Evolutionary conservation across 2,329 filamentous ascomycete species (phyloP).

Genomic region (Xylariaceae sp.): DNA sequence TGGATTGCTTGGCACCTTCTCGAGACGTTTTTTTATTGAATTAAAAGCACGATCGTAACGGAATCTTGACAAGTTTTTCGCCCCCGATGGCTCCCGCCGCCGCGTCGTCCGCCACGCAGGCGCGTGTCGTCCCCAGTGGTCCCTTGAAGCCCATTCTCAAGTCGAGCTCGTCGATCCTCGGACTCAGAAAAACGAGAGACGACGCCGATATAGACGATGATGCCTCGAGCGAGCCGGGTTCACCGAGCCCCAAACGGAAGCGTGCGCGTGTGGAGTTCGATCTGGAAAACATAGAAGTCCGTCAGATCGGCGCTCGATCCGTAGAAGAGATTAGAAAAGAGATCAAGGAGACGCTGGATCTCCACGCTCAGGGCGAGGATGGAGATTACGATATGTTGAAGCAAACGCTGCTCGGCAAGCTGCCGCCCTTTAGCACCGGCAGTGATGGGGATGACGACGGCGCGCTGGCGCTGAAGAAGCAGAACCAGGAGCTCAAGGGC

Average conservation of each 20-base stretch:
- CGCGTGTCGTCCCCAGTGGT: slow-evolving; percentile 32
- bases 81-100: slow-evolving; percentile 24
- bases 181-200: slow-evolving; percentile 39
- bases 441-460: slow-evolving; percentile 44
- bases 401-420: slow-evolving; percentile 51
- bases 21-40: slow-evolving; percentile 2
- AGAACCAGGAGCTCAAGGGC: slow-evolving; percentile 50
- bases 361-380: slow-evolving; percentile 51
- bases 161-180: slow-evolving; percentile 40
- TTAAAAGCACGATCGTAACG: background rate
- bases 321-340: slow-evolving; percentile 52
- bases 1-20: slow-evolving; percentile 15
- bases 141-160: slow-evolving; percentile 52
- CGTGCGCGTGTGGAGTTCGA: slow-evolving; percentile 55
- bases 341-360: slow-evolving; percentile 51
- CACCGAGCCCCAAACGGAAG: slow-evolving; percentile 46
- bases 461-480: slow-evolving; percentile 30
- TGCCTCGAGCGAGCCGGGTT: slow-evolving; percentile 31
- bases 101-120: slow-evolving; percentile 24
- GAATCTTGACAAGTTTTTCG: background rate
- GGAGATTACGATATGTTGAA: slow-evolving; percentile 59
- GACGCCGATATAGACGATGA: slow-evolving; percentile 40
- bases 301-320: slow-evolving; percentile 48
- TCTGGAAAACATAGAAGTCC: slow-evolving; percentile 51
- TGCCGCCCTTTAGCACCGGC: slow-evolving; percentile 25